phyloP scores from a whole-genome alignment of 176 grass and related monocot species.

The Carex kokanica region DNA sequence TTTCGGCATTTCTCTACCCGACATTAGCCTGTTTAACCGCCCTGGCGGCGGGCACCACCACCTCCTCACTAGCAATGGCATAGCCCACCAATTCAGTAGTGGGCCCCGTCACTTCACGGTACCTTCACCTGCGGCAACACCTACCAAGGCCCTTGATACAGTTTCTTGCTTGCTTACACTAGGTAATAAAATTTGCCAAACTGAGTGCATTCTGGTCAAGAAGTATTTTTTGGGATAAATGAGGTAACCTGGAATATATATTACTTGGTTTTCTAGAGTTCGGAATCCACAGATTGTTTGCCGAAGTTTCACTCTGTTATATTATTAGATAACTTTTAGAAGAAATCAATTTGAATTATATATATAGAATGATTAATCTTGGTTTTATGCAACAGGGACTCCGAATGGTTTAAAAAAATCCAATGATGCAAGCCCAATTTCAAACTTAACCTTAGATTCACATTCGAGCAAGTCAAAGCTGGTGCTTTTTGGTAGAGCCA shows the following conservation, averaged over 20 bases:
- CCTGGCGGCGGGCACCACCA: background rate
- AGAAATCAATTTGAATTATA: background rate
- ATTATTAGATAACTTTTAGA: background rate
- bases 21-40: slow-evolving; percentile 53
- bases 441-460: background rate
- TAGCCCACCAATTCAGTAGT: background rate
- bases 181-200: slow-evolving; percentile 10
- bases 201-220: background rate
- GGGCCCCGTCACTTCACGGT: slow-evolving; percentile 3
- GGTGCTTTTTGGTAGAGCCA: slow-evolving; percentile 64
- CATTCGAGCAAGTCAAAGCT: slow-evolving; percentile 28
- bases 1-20: slow-evolving; percentile 52
- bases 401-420: slow-evolving; percentile 33
- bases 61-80: slow-evolving; percentile 6
- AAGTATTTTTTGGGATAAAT: background rate
- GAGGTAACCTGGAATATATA: background rate
- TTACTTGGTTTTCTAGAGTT: background rate
- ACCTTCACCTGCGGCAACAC: slow-evolving; percentile 2
- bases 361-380: slow-evolving; percentile 5
- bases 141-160: slow-evolving; percentile 7
- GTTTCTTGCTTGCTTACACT: slow-evolving; percentile 29
- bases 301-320: background rate
- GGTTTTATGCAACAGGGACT: slow-evolving; percentile 15
- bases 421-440: slow-evolving; percentile 29
- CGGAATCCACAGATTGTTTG: background rate